Base-by-base conservation (phyloP, 1,284 basidiomycete genomes). In the Cryptococcus sp. region DNA sequence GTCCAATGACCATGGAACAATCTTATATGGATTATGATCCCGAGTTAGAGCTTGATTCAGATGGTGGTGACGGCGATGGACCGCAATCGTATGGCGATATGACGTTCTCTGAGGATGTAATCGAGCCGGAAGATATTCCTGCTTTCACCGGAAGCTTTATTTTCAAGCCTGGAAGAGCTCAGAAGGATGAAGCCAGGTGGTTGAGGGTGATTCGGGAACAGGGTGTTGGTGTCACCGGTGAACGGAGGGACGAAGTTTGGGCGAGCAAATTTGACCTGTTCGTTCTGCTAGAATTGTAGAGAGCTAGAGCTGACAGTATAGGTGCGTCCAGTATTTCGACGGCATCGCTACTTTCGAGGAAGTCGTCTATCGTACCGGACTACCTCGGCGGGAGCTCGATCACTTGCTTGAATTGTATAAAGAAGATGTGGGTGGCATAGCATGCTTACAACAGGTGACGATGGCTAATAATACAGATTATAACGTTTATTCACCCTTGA, bases 301-400 rank as follows among this genome's bases (percentile, higher is more conserved):
- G 47, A 41, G 10, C 4, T 21, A 43, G n/a, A 45, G 16, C 49
- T 24, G 36, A 39, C 32, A 4, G 4, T 5, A 7, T 52, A 70
- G 65, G n/a, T 70, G 70, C 48, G 65, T 74, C 34, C 69, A 72
- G 57, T 73, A 73, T 59, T 66, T 75, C 48, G 69, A 76, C 48
- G 73, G 73, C 14, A 57, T 63, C 22, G 64, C 69, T 11, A 69
- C 72, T 1, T 65, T 73, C 46, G 72, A 75, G 50, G 73, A 74
- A 49, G 71, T 74, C 48, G 61, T 67, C 44, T 76, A 68, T 61
- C 63, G 72, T 41, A 74, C 72, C 3, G 63, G 67, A 1, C 56
- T 75, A 52, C 59, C 57, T 13, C 55, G 64, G 43, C 62, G 66
- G 24, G 71, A 73, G 50, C 45, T 74, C 45, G 68, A 72, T 24